phyloP scores from a whole-genome alignment of 306 rosid genomes.

The Alnus rubra region DNA sequence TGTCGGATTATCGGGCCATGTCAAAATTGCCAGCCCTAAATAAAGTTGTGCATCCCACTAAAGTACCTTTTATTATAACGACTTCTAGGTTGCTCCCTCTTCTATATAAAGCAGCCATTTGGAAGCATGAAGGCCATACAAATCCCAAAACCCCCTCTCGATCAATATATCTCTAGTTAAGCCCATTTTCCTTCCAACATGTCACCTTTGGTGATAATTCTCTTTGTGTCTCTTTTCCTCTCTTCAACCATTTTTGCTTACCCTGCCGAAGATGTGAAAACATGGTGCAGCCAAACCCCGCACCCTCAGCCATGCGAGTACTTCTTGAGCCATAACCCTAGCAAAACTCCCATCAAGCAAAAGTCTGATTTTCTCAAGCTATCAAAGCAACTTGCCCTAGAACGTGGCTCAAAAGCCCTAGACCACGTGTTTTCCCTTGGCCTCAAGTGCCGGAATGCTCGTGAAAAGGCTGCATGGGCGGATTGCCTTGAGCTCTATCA shows the following conservation, averaged over 20 bases:
- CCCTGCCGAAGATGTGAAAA: constrained; percentile 32
- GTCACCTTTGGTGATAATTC: constrained; percentile 7
- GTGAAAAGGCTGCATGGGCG: too few species aligned
- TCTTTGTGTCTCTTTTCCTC: too few species aligned
- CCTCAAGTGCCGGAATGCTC: constrained; percentile 40
- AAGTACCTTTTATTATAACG: not conserved
- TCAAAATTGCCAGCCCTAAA: too few species aligned
- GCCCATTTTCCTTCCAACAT: not conserved
- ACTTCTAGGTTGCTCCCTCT: not conserved
- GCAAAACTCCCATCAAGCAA: constrained; percentile 36
- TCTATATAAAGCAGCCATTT: not conserved
- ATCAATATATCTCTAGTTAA: not conserved
- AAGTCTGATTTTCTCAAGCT: constrained; percentile 64
- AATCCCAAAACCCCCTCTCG: not conserved
- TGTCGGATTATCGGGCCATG: too few species aligned
- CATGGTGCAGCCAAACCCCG: constrained; percentile 84
- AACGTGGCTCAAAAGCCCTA: constrained; percentile 46
- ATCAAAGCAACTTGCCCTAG: constrained; percentile 48
- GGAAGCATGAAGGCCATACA: not conserved
- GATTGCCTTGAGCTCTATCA: too few species aligned
- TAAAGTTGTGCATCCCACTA: not conserved
- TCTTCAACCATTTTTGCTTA: too few species aligned
- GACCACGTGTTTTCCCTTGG: constrained; percentile 33
- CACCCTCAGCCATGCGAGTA: constrained; percentile 69
- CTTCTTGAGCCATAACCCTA: constrained; percentile 39